Conservation (phyloP, 1,139 yeast species). For the Hyphopichia burtonii region DNA sequence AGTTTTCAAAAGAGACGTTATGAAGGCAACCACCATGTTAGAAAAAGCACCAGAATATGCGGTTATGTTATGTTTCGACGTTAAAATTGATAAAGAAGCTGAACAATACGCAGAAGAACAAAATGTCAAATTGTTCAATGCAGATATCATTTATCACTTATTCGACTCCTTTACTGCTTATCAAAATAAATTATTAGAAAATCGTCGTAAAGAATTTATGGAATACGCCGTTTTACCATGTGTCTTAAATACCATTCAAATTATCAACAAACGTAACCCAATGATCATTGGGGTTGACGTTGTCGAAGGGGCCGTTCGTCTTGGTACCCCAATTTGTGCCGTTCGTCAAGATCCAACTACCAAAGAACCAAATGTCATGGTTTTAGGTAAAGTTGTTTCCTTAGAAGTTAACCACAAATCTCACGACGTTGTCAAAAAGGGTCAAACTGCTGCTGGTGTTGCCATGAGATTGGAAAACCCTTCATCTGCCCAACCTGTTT, state of each 20-base stretch:
- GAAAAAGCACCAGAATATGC: slow-evolving; percentile 96
- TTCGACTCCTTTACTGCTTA: slow-evolving; percentile 94
- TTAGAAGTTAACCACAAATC: slow-evolving; percentile 94
- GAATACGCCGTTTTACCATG: slow-evolving; percentile 94
- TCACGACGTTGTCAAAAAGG: slow-evolving; percentile 77
- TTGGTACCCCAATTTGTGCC: slow-evolving; percentile 95
- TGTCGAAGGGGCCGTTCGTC: slow-evolving; percentile 79
- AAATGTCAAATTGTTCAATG: slow-evolving; percentile 86
- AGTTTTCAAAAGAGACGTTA: slow-evolving; percentile 94
- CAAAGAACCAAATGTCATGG: slow-evolving; percentile 68
- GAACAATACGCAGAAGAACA: slow-evolving; percentile 96
- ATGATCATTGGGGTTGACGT: slow-evolving; percentile 99
- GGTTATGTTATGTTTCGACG: slow-evolving; percentile 97
- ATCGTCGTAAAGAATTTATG: slow-evolving; percentile 85
- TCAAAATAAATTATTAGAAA: slow-evolving; percentile 82
- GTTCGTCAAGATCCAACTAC: slow-evolving; percentile 87
- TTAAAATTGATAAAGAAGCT: slow-evolving; percentile 94
- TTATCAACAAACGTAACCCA: slow-evolving; percentile 97
- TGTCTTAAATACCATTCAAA: slow-evolving; percentile 90
- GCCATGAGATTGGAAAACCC: slow-evolving; percentile 97
- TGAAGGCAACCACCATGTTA: slow-evolving; percentile 95
- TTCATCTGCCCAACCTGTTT: slow-evolving; percentile 87
- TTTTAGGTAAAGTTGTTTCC: slow-evolving; percentile 82
- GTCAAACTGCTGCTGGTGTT: slow-evolving; percentile 96
- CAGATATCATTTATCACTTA: slow-evolving; percentile 93